Conservation (phyloP, 2,329 filamentous ascomycete genomes). For the Aspergillus puulaauensis region DNA sequence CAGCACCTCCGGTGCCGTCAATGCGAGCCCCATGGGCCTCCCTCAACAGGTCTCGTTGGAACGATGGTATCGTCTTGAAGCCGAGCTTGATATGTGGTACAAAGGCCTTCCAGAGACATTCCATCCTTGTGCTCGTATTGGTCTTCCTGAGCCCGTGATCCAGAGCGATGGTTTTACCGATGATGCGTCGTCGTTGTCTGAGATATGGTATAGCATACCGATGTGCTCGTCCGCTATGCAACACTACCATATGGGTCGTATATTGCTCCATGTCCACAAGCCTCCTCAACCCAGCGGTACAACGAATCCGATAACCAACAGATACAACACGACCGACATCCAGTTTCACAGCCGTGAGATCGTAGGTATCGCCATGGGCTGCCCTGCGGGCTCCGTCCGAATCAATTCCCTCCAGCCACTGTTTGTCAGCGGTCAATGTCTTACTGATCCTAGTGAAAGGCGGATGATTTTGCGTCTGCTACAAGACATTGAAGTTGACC, state of each 20-base stretch:
- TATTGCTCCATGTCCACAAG: conserved; percentile 44
- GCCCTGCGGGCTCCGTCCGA: conserved; percentile 58
- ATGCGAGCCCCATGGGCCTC: conserved; percentile 31
- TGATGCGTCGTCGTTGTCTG: conserved; percentile 46
- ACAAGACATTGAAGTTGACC: conserved; percentile 60
- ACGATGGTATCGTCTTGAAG: conserved; percentile 53
- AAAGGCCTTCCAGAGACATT: conserved; percentile 61
- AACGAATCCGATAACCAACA: conserved; percentile 52
- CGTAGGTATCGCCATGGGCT: conserved; percentile 58
- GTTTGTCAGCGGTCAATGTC: conserved; percentile 62
- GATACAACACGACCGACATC: conserved; percentile 59
- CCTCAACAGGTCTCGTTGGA: conserved; percentile 45
- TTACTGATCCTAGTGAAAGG: conserved; percentile 56
- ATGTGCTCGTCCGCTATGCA: conserved; percentile 64
- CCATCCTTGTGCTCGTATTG: conserved; percentile 54
- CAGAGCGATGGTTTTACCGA: conserved; percentile 26
- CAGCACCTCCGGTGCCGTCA: conserved; percentile 23
- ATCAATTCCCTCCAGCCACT: conserved; percentile 63
- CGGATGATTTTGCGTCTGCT: conserved; percentile 56
- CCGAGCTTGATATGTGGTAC: conserved; percentile 60
- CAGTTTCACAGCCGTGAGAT: conserved; percentile 62
- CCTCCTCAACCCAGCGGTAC: conserved; percentile 46
- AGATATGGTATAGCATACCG: conserved; percentile 65
- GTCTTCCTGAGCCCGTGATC: conserved; percentile 31
- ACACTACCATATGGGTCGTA: conserved; percentile 46